Evolutionary conservation across 1,139 yeast species (phyloP), one percentile per base, ranked within the genome.

Genomic region (Scheffersomyces illinoinensis): DNA sequence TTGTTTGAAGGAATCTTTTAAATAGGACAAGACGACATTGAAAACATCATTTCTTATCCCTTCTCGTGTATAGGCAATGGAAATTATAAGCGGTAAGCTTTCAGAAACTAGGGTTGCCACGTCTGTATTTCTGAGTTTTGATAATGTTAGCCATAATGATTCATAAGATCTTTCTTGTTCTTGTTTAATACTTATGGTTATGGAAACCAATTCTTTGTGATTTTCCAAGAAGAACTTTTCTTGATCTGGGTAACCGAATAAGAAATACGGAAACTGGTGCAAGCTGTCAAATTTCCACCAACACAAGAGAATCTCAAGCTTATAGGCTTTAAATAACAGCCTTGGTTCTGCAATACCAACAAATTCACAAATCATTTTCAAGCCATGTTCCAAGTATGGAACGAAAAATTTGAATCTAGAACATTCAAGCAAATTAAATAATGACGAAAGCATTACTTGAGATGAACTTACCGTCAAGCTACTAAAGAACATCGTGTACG

Each of bases 341-440:
- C 56, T 63, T 0, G 74, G 56, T n/a, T 56, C 55, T 0, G 58
- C 26, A 2, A 73, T 52, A 0, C 62, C 59, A 55, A 68, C 62
- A 3, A 54, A 47, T 0, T 47, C 6, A 4, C 77, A 66, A 18
- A 80, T 68, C 1, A 58, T 53, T 0, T 55, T 20, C 0, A 84
- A 58, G 0, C 79, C 65, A 5, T 57, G 56, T 3, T 64, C 62
- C 8, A 81, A 63, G 57, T 78, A 80, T 0, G 73, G 69, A 14
- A 64, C 57, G 47, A 83, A 73, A 54, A 74, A 73, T 0, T 68
- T 64, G 54, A 75, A 77, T 20, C 69, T 64, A 0, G 82, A 72
- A 43, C 76, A 70, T 59, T 83, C 85, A 6, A 83, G 67, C 51
- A 84, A 66, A 59, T 78, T 81, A 64, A 79, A 79, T 4, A 83